Percentiles rank a stretch among this genome's conserved stretches.
Evolutionary conservation across 257 asterid species (phyloP).

Genomic region (Datura wrightii): DNA sequence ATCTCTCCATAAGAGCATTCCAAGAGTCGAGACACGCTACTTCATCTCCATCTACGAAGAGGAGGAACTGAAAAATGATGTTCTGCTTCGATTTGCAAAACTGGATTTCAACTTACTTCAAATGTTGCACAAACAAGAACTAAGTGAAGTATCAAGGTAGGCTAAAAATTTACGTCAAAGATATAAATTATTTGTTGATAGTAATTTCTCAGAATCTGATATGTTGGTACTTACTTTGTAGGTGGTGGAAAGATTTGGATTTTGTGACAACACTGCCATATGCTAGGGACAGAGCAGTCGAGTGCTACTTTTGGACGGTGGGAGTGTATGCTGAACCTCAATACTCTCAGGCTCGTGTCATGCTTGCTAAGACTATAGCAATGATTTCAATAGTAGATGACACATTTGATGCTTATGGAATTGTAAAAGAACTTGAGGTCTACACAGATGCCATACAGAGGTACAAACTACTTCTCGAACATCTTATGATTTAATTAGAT

Average conservation of each 20-base stretch:
- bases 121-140: slow-evolving; percentile 44
- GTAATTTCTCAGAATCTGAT: not conserved
- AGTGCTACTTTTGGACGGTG: not conserved
- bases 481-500: too few relatives aligned
- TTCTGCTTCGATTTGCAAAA: slow-evolving; percentile 42
- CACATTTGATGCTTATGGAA: too few relatives aligned
- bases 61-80: slow-evolving; percentile 28
- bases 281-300: not conserved
- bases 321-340: slow-evolving; percentile 8
- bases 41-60: slow-evolving; percentile 42
- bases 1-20: slow-evolving; percentile 41
- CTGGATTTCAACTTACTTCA: slow-evolving; percentile 46
- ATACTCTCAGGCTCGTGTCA: not conserved
- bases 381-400: too few relatives aligned
- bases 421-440: too few relatives aligned
- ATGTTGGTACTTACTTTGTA: not conserved
- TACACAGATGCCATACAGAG: too few relatives aligned
- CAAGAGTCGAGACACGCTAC: slow-evolving; percentile 41
- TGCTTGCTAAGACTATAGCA: too few relatives aligned
- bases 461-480: not conserved
- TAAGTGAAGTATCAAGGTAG: slow-evolving; percentile 46
- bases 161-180: too few relatives aligned
- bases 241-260: slow-evolving; percentile 13
- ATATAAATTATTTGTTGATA: too few relatives aligned
- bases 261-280: not conserved